These are phyloP conservation scores for Coniferiporia weirii DNA, from an alignment of 1,284 basidiomycete genomes.

Conservation along the genomic window DNA sequence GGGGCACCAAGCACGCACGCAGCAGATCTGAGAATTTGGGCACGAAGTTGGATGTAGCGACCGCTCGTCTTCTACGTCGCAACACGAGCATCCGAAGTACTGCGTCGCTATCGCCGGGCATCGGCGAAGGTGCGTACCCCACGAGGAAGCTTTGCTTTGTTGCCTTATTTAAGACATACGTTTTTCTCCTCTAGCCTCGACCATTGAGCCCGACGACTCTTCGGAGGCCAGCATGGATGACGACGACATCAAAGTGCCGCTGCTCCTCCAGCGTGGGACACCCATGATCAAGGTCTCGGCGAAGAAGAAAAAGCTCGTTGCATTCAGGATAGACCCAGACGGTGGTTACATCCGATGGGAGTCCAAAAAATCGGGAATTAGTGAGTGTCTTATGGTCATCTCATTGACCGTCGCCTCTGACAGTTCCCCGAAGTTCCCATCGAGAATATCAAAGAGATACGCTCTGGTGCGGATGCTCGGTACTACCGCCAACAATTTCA, in stretches of 20 bases:
- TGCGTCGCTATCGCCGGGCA: slow-evolving; percentile 8
- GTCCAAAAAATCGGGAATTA: slow-evolving; percentile 69
- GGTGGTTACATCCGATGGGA: slow-evolving; percentile 82
- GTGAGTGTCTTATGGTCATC: slow-evolving; percentile 42
- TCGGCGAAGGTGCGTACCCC: slow-evolving; percentile 14
- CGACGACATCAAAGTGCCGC: slow-evolving; percentile 36
- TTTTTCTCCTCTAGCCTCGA: not conserved
- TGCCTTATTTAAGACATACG: not conserved
- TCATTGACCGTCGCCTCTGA: not conserved
- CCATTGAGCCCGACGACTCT: not conserved
- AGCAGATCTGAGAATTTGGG: slow-evolving; percentile 7
- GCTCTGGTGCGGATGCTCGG: slow-evolving; percentile 70
- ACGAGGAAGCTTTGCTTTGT: not conserved
- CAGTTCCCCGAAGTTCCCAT: slow-evolving; percentile 63
- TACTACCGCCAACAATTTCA: slow-evolving; percentile 79
- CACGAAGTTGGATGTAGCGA: not conserved
- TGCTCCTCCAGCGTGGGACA: slow-evolving; percentile 52
- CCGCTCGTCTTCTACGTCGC: not conserved
- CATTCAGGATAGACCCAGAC: slow-evolving; percentile 75
- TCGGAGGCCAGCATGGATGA: not conserved
- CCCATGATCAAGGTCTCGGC: slow-evolving; percentile 87
- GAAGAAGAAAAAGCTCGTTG: slow-evolving; percentile 72
- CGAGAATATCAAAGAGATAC: slow-evolving; percentile 88
- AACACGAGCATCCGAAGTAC: not conserved
- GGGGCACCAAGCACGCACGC: not conserved